Conservation (phyloP, 352 stramenopile genomes). For the Nothophytophthora sp. region DNA sequence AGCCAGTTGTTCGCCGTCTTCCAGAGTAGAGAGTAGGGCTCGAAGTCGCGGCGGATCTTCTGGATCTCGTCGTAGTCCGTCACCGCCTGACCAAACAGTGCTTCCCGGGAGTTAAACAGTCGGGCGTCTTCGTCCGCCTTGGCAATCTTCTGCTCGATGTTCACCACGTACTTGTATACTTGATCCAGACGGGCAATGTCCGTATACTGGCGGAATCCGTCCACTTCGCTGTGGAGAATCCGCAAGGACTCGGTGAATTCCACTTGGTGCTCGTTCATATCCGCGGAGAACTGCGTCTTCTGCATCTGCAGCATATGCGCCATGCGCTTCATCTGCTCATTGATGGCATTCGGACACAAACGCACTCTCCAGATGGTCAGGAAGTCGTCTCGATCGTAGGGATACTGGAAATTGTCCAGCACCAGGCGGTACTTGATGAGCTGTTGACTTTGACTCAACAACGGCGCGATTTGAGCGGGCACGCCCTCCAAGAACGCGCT, state of each 20-base stretch:
- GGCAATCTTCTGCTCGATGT: constrained; percentile 87
- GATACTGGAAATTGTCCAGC: constrained; percentile 83
- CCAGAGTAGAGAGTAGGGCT: constrained; percentile 95
- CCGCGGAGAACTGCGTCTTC: constrained; percentile 81
- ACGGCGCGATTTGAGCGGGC: constrained; percentile 50
- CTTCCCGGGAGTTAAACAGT: constrained; percentile 93
- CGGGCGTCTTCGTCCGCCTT: constrained; percentile 89
- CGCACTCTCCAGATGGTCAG: constrained; percentile 90
- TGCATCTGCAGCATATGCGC: constrained; percentile 79
- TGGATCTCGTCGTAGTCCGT: constrained; percentile 92
- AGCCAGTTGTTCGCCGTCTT: constrained; percentile 91
- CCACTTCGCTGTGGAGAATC: constrained; percentile 87
- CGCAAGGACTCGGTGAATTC: constrained; percentile 89
- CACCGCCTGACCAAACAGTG: constrained; percentile 85
- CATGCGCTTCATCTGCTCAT: constrained; percentile 86
- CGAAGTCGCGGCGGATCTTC: constrained; percentile 91
- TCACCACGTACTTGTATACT: constrained; percentile 86
- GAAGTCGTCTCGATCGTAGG: constrained; percentile 89
- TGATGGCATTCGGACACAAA: constrained; percentile 86
- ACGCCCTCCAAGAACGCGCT: constrained; percentile 83
- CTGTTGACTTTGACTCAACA: constrained; percentile 74
- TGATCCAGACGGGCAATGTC: constrained; percentile 86
- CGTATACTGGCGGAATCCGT: constrained; percentile 85
- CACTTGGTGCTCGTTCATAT: constrained; percentile 93
- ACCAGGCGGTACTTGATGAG: constrained; percentile 80